Conservation (phyloP, 306 rosid species). For the Castanospermum australe region DNA sequence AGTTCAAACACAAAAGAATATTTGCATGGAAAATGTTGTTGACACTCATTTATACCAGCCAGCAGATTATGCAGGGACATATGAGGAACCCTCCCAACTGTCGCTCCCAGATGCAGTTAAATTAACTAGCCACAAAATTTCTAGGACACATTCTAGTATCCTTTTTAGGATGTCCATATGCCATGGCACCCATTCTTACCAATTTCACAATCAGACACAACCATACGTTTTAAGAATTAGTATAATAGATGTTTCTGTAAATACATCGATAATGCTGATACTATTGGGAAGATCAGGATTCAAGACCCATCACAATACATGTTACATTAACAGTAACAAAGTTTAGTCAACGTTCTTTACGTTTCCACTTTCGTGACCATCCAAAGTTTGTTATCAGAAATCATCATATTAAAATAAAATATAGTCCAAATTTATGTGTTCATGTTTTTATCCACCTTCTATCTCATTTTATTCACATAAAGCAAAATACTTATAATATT, state of each 20-base stretch:
- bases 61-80: not conserved
- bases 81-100: not conserved
- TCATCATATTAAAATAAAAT: not conserved
- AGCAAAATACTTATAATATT: not conserved
- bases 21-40: conserved; percentile 7
- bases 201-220: not conserved
- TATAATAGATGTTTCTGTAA: conserved; percentile 1
- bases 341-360: not conserved
- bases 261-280: not conserved
- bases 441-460: not conserved
- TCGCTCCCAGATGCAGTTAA: not conserved
- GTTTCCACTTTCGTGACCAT: conserved; percentile 1
- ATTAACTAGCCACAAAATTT: not conserved
- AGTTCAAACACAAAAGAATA: conserved; percentile 22
- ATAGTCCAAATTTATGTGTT: not conserved
- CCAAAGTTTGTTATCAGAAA: not conserved
- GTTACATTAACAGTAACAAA: not conserved
- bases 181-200: not conserved
- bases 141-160: not conserved
- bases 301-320: not conserved
- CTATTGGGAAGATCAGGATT: not conserved
- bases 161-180: not conserved
- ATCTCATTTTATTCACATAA: conserved; percentile 6
- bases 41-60: not conserved
- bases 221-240: not conserved